phyloP scores from a whole-genome alignment of 2,329 filamentous ascomycete genomes.

The Myriosclerotinia curreyana region DNA sequence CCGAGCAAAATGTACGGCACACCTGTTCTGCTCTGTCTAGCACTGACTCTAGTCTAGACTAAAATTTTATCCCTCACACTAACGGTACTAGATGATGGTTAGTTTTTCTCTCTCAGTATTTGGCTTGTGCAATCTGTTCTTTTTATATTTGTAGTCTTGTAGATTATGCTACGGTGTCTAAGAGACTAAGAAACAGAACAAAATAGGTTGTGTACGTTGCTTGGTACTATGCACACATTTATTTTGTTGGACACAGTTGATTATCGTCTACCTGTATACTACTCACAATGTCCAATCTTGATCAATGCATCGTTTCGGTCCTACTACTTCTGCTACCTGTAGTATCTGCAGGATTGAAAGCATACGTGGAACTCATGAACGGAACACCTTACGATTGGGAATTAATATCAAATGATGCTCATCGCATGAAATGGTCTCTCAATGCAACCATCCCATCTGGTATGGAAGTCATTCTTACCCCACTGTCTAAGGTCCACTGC shows the following conservation, averaged over 20 bases:
- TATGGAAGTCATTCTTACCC: background rate
- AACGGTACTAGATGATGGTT: no score
- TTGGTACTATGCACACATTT: background rate
- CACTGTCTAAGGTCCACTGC: background rate
- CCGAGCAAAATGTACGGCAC: no score
- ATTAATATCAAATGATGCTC: slow-evolving; percentile 23
- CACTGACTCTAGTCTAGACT: no score
- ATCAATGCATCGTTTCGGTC: background rate
- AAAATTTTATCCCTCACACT: no score
- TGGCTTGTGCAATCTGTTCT: no score
- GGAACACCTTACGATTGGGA: slow-evolving; percentile 31
- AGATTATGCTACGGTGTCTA: no score
- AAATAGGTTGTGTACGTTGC: no score
- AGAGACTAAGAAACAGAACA: background rate
- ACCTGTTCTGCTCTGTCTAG: no score
- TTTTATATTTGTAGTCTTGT: no score
- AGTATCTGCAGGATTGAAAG: slow-evolving; percentile 23
- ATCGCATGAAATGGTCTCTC: slow-evolving; percentile 30
- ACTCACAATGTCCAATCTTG: background rate
- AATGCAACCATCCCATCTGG: slow-evolving; percentile 22
- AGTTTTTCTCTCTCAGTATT: no score
- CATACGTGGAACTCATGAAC: slow-evolving; percentile 27
- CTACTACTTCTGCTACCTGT: background rate
- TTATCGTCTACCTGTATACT: background rate
- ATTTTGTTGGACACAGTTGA: background rate